Evolutionary conservation across 768 basidiomycete genomes (phyloP).

Genomic region (Steccherinum ochraceum): DNA sequence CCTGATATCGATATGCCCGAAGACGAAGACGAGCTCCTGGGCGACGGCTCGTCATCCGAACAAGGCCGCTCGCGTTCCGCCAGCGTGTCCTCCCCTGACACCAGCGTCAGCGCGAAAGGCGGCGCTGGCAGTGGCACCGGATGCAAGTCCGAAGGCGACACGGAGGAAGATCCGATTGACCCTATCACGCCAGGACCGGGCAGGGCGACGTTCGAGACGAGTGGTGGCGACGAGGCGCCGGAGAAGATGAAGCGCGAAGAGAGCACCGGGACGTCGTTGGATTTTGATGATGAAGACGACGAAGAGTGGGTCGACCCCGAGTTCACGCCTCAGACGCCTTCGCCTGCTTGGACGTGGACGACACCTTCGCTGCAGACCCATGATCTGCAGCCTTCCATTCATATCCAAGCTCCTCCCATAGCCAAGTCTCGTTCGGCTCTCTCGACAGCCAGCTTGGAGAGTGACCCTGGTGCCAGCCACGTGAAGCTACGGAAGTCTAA

Average conservation of each 20-base stretch:
- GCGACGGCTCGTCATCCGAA: conserved; percentile 21
- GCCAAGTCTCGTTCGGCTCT: conserved; percentile 14
- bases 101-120: conserved; percentile 27
- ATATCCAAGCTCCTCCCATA: conserved; percentile 9
- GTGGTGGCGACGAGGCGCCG: conserved; percentile 10
- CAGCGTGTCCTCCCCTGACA: conserved; percentile 25
- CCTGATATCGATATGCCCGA: conserved; percentile 52
- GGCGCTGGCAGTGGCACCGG: conserved; percentile 32
- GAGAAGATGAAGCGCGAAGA: conserved; percentile 24
- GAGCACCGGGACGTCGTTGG: conserved; percentile 27
- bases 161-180: conserved; percentile 66
- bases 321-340: neutral
- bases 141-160: conserved; percentile 40
- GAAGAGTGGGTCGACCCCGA: conserved; percentile 62
- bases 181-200: conserved; percentile 64
- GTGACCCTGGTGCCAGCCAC: neutral
- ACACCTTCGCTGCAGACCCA: neutral
- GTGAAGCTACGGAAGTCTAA: conserved; percentile 23
- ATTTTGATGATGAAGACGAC: conserved; percentile 39
- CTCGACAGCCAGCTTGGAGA: conserved; percentile 13
- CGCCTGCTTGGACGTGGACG: neutral
- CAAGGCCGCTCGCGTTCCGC: conserved; percentile 25
- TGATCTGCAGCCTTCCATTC: neutral
- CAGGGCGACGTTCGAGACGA: conserved; percentile 20
- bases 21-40: conserved; percentile 49